Evolutionary conservation across 345 rosid genomes (phyloP), one percentile per base, ranked within the genome.

Genomic region (Adansonia digitata): DNA sequence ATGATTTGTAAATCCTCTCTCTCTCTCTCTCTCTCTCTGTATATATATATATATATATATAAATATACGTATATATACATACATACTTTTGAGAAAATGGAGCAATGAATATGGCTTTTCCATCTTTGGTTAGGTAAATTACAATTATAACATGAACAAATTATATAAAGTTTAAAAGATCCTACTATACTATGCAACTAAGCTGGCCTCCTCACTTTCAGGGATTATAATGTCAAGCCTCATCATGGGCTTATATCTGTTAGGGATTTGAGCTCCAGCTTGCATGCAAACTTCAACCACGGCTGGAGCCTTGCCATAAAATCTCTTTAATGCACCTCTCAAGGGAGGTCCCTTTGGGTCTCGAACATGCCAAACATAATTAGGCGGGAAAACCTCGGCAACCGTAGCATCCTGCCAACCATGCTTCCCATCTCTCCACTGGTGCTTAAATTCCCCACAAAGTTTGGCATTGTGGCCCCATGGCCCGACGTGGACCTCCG

Each of bases 361-460:
- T 76, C 76, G 85, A 73, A 81, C 89, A 76, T 92, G 94, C 98
- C 97, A 92, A 52, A 88, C 97, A 48, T 88, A 84, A 78, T 91
- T 91, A 0, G 87, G 88, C 1, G 97, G 97, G 72, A 92, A 77
- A 37, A 94, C 82, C 81, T 94, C 98, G 1, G 87, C 93, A 27
- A 86, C 76, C 4, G 81, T 83, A 15, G 98, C 97, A 72, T 92
- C 91, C 83, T 94, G 97, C 97, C 98, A 92, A 40, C 98, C 98
- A 12, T 94, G 98, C 79, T 92, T 92, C 74, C 98, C 97, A n/a
- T 92, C 98, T 80, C 97, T 87, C 97, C 98, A 89, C 20, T 94
- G 97, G 74, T 94, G 98, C 82, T 94, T 94, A 80, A 83, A 86
- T 77, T 83, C 97, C 45, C 98, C 98, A 35, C 97, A 94, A 22